These are phyloP conservation scores for Phoma sp. DNA, from an alignment of 2,329 filamentous ascomycete species.

Conservation along the genomic window DNA sequence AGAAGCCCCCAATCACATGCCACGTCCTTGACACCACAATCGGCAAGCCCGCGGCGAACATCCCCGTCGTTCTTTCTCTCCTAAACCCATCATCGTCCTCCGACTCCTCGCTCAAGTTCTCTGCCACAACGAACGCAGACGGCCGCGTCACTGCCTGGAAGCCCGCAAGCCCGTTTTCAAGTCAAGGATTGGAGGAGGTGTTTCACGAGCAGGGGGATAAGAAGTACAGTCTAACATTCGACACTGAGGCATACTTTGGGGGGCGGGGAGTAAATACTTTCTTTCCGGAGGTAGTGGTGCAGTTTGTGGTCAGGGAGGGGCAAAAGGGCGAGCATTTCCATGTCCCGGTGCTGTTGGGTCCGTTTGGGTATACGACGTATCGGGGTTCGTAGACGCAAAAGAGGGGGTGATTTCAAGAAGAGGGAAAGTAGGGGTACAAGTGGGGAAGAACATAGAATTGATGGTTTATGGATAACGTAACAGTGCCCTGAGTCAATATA, in stretches of 20 bases:
- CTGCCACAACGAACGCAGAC: slow-evolving; percentile 75
- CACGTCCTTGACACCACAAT: slow-evolving; percentile 85
- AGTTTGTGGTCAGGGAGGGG: slow-evolving; percentile 58
- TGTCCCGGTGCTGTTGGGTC: slow-evolving; percentile 78
- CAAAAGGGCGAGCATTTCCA: slow-evolving; percentile 72
- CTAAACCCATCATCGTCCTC: slow-evolving; percentile 44
- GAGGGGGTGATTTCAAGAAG: no score
- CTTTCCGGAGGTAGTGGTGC: slow-evolving; percentile 64
- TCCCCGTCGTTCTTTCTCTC: slow-evolving; percentile 71
- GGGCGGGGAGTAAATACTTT: slow-evolving; percentile 61
- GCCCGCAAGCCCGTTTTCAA: slow-evolving; percentile 55
- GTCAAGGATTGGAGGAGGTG: slow-evolving; percentile 49
- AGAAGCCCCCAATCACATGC: slow-evolving; percentile 73
- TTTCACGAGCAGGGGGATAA: slow-evolving; percentile 54
- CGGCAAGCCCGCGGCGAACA: slow-evolving; percentile 71
- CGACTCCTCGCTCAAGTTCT: slow-evolving; percentile 62
- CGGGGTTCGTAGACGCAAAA: slow-evolving; percentile 58
- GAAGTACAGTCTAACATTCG: slow-evolving; percentile 74
- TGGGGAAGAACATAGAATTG: no score
- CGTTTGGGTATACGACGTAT: slow-evolving; percentile 84
- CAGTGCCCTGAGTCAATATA: no score
- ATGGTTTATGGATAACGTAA: no score
- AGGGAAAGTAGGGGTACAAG: no score
- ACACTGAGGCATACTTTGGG: slow-evolving; percentile 76
- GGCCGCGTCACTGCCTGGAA: slow-evolving; percentile 77